A percentile compares a stretch with the other conserved stretches of the same genome.
phyloP scores from a whole-genome alignment of 805 yeast genomes.

The Candida coquimbonensis region DNA sequence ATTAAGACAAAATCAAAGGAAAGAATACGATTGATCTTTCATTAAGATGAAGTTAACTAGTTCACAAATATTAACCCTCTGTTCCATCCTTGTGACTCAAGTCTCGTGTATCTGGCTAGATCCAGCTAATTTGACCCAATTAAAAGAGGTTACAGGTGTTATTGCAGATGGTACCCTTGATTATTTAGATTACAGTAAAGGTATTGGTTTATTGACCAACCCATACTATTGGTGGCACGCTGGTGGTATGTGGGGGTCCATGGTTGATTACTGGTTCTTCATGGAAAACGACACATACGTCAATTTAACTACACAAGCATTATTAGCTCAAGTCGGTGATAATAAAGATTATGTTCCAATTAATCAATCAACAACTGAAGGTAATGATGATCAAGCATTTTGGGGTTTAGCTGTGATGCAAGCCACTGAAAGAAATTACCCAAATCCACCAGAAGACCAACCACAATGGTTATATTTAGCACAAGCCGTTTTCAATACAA shows the following conservation, averaged over 20 bases:
- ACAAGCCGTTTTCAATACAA: constrained; percentile 82
- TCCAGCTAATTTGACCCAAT: constrained; percentile 23
- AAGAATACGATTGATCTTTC: no score
- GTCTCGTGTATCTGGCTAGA: constrained; percentile 21
- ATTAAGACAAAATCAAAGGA: no score
- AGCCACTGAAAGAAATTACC: constrained; percentile 78
- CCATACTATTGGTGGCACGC: constrained; percentile 95
- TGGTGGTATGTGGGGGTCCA: constrained; percentile 58
- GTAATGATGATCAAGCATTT: constrained; percentile 90
- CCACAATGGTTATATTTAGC: constrained; percentile 73
- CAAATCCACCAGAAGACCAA: constrained; percentile 51
- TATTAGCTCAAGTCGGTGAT: constrained; percentile 59
- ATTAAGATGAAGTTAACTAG: constrained; percentile 1
- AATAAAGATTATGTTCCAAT: constrained; percentile 67
- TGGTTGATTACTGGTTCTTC: constrained; percentile 62
- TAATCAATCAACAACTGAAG: constrained; percentile 79
- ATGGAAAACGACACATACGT: constrained; percentile 63
- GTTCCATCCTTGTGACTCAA: background rate
- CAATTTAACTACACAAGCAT: constrained; percentile 45
- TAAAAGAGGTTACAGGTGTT: constrained; percentile 43
- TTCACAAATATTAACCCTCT: background rate
- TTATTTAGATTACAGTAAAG: constrained; percentile 54
- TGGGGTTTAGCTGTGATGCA: constrained; percentile 87
- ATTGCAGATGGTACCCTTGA: constrained; percentile 64
- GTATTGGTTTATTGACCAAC: constrained; percentile 60